Evolutionary conservation across 805 yeast genomes (phyloP).

Genomic region (Schwanniomyces occidentalis): DNA sequence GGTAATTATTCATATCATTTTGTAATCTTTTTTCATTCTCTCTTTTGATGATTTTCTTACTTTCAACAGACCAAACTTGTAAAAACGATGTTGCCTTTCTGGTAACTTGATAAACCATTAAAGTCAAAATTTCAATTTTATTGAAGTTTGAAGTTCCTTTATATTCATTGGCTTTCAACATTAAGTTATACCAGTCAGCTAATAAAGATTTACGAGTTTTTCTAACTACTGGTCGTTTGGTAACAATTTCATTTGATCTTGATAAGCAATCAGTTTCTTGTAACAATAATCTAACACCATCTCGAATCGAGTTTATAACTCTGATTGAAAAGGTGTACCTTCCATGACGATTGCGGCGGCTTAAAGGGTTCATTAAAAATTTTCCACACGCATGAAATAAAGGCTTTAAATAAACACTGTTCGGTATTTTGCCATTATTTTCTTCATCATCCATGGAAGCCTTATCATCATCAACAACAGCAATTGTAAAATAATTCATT

Average conservation of each 20-base stretch:
- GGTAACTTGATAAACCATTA: conserved; percentile 66
- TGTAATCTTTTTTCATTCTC: conserved; percentile 35
- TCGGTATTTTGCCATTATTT: conserved; percentile 32
- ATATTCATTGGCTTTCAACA: conserved; percentile 74
- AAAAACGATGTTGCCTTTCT: conserved; percentile 64
- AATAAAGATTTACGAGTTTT: conserved; percentile 66
- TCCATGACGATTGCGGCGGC: conserved; percentile 40
- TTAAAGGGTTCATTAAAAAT: conserved; percentile 64
- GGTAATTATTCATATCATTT: conserved; percentile 41
- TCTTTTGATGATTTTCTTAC: conserved; percentile 44
- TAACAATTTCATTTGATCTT: conserved; percentile 68
- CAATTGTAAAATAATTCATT: conserved; percentile 67
- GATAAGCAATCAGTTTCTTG: conserved; percentile 75
- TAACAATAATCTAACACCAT: conserved; percentile 66
- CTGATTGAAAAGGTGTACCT: conserved; percentile 55
- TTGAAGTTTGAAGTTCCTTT: conserved; percentile 59
- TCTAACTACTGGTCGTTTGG: conserved; percentile 58
- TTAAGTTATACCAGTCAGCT: conserved; percentile 79
- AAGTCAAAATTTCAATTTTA: conserved; percentile 61
- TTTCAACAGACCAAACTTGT: conserved; percentile 71
- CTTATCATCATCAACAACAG: conserved; percentile 30
- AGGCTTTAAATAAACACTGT: conserved; percentile 52
- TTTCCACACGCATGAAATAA: conserved; percentile 64
- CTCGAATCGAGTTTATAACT: conserved; percentile 64
- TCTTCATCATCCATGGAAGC: conserved; percentile 28